Evolutionary conservation across 495 filamentous ascomycete genomes (phyloP).

Genomic region (Achaetomiella virescens): DNA sequence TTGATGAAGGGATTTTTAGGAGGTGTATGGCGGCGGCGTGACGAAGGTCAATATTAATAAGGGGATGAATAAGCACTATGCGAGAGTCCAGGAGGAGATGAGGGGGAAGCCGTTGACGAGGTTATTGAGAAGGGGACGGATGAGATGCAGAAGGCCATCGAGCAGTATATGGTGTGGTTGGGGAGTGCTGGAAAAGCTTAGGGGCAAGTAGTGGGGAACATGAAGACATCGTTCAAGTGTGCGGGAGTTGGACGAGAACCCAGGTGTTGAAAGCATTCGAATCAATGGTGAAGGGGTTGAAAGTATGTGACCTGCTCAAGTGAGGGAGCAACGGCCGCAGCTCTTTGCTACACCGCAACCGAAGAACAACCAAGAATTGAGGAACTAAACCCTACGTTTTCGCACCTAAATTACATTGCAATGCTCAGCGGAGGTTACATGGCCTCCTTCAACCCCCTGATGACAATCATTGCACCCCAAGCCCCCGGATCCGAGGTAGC

Average conservation of each 20-base stretch:
- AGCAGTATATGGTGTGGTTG: slow-evolving; percentile 67
- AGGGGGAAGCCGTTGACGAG: slow-evolving; percentile 61
- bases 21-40: slow-evolving; percentile 66
- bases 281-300: too few relatives aligned
- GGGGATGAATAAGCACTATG: slow-evolving; percentile 68
- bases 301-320: too few relatives aligned
- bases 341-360: too few relatives aligned
- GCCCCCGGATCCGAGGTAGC: slow-evolving; percentile 55
- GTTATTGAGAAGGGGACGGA: slow-evolving; percentile 67
- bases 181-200: slow-evolving; percentile 59
- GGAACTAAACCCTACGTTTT: too few relatives aligned
- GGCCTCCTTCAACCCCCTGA: slow-evolving; percentile 41
- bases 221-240: background rate
- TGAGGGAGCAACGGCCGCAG: too few relatives aligned
- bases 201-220: background rate
- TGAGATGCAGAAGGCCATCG: slow-evolving; percentile 69
- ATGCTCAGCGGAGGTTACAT: background rate
- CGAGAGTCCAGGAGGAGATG: slow-evolving; percentile 59
- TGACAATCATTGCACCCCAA: slow-evolving; percentile 54
- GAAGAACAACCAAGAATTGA: too few relatives aligned
- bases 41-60: slow-evolving; percentile 81
- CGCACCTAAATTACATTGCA: background rate
- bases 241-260: too few relatives aligned
- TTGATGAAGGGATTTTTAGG: slow-evolving; percentile 59
- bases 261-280: too few relatives aligned